These are phyloP conservation scores for Candida ponderosae DNA, from an alignment of 805 yeast genomes.

Conservation along the genomic window DNA sequence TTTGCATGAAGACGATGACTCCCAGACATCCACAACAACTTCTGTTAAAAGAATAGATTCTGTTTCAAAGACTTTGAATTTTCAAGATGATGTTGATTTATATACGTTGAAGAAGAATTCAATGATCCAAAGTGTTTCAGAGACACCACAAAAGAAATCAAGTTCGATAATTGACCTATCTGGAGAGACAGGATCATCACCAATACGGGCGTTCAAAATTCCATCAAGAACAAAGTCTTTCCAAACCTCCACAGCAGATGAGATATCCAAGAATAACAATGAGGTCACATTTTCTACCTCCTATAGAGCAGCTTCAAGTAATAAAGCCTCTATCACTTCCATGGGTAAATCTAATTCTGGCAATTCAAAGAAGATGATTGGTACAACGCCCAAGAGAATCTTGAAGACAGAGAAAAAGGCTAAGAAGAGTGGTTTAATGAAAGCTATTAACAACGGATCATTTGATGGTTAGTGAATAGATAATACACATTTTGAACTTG, in stretches of 20 bases:
- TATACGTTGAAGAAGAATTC: constrained; percentile 37
- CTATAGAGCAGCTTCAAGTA: constrained; percentile 47
- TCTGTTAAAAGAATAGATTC: constrained; percentile 22
- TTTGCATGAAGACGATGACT: constrained; percentile 25
- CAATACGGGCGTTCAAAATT: constrained; percentile 16
- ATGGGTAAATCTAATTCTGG: constrained; percentile 25
- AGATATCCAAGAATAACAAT: constrained; percentile 32
- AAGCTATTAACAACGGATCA: not conserved
- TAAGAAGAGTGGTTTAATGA: not conserved
- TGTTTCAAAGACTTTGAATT: constrained; percentile 20
- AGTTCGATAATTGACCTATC: constrained; percentile 13
- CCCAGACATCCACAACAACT: constrained; percentile 20
- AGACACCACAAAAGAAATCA: constrained; percentile 17
- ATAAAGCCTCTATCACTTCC: constrained; percentile 51
- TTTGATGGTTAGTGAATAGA: not conserved
- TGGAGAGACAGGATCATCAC: constrained; percentile 10
- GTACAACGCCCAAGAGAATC: not conserved
- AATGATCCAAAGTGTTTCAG: constrained; percentile 18
- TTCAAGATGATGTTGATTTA: constrained; percentile 33
- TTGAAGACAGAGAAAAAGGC: not conserved
- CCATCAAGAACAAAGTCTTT: constrained; percentile 41
- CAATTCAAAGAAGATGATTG: no score
- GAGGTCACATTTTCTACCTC: constrained; percentile 45
- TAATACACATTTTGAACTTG: no score
- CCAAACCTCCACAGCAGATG: constrained; percentile 29